Conservation (phyloP, 208 protist genomes). For the Wallacemonas rigidus region DNA sequence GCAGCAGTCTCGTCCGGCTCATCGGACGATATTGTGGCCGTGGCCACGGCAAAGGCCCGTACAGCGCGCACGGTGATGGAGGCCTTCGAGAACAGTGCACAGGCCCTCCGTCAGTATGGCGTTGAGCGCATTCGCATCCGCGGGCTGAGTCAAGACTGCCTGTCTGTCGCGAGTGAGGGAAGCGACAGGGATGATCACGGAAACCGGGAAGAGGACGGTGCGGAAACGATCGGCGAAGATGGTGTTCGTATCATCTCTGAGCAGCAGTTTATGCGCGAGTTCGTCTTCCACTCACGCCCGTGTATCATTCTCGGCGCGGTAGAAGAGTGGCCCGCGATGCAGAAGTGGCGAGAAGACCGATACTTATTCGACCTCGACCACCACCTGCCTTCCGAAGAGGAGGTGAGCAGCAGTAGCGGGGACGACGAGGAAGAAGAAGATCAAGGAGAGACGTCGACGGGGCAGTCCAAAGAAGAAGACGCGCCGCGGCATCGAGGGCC, state of each 20-base stretch:
- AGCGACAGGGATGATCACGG: constrained; percentile 11
- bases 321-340: constrained; percentile 74
- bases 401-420: constrained; percentile 21
- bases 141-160: constrained; percentile 54
- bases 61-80: constrained; percentile 44
- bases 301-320: constrained; percentile 79
- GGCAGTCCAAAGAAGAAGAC: not conserved
- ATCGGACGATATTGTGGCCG: not conserved
- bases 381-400: constrained; percentile 38
- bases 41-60: not conserved
- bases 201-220: not conserved
- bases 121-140: constrained; percentile 73
- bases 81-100: constrained; percentile 64
- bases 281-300: constrained; percentile 80
- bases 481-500: constrained; percentile 18
- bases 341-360: constrained; percentile 67
- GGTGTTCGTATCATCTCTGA: constrained; percentile 50
- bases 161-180: constrained; percentile 18
- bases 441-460: not conserved
- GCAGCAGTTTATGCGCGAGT: constrained; percentile 85
- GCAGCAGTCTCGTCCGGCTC: not conserved
- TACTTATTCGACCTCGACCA: constrained; percentile 82
- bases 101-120: constrained; percentile 65
- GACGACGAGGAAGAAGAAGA: constrained; percentile 33
- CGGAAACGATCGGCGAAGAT: constrained; percentile 13